Base-by-base conservation (phyloP, 2,329 filamentous ascomycete genomes). In the Colletotrichum sp. region DNA sequence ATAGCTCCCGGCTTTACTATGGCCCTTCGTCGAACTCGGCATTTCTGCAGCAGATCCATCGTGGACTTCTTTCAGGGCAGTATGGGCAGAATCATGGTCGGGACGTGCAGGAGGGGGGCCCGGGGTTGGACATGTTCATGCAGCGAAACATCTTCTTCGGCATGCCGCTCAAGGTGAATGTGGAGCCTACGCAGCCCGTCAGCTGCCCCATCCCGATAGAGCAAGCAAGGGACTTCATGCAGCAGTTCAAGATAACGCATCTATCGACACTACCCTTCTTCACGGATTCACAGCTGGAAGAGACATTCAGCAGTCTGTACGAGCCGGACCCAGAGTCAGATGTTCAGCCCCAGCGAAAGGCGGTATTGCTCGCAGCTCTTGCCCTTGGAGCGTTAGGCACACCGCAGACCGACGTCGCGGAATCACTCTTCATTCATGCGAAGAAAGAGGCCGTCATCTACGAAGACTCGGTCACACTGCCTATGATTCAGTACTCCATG, bases 111-210 rank as follows among this genome's bases (percentile, higher is more conserved):
- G 80, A 81, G 61, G 80, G 79, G 12, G 78, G 80, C 3, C 76
- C 78, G 1, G 79, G 80, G 4, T 62, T 82, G 27, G 81, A 82
- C 22, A 74, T 81, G 39, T 82, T 82, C 55, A 79, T 82, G 30
- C 81, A 82, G 60, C 76, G 81, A 16, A 79, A 79, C 34, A 80
- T 82, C 28, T 82, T 82, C 78, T 82, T 82, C 60, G 81, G 81
- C 22, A 82, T 80, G 25, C 78, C 80, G 8, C 74, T 77, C 13
- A 77, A 79, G 34, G 73, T 80, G 4, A 73, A 76, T 34, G 39
- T 78, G 3, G 76, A 72, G 13, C 62, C 66, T 3, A 55, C 77
- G 10, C 68, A 77, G n/a, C 65, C 70, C 4, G n/a, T 62, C 16
- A 27, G 27, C 43, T 73, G 58, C 8, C 73, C 73, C 1, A 43